Conservation (phyloP, 768 basidiomycete species). For the Russula griseocarnosa region DNA sequence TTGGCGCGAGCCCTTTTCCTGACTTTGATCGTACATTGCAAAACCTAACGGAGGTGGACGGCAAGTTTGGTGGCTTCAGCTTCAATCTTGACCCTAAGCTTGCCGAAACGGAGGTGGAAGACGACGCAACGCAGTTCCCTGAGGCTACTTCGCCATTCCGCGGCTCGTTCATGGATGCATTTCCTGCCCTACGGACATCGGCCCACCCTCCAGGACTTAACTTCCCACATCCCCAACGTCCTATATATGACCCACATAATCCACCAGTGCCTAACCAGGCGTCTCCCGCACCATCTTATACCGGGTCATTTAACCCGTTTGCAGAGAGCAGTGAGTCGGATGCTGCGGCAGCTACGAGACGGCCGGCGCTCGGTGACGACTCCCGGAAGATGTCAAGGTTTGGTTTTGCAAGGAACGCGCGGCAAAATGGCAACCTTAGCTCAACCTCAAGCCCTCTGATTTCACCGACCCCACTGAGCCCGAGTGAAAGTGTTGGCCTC, state of each 20-base stretch:
- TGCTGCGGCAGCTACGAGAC: constrained; percentile 33
- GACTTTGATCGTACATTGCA: constrained; percentile 84
- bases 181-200: constrained; percentile 54
- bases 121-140: constrained; percentile 42
- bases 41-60: constrained; percentile 60
- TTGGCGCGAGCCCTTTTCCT: constrained; percentile 68
- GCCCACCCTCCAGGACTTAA: constrained; percentile 48
- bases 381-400: constrained; percentile 71
- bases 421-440: constrained; percentile 47
- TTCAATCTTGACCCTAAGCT: constrained; percentile 83
- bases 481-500: constrained; percentile 44
- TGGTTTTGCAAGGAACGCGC: constrained; percentile 53
- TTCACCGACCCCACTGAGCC: constrained; percentile 51
- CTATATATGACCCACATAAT: constrained; percentile 54
- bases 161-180: constrained; percentile 65
- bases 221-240: constrained; percentile 47
- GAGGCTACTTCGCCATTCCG: constrained; percentile 51
- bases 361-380: constrained; percentile 55
- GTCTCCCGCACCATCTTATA: constrained; percentile 50
- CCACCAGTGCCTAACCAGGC: constrained; percentile 46
- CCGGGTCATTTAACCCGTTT: constrained; percentile 80
- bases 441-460: constrained; percentile 63
- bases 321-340: constrained; percentile 53
- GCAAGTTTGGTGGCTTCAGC: constrained; percentile 66
- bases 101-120: constrained; percentile 44